phyloP scores from a whole-genome alignment of 1,284 basidiomycete genomes.

The Leccinum ambiguum region DNA sequence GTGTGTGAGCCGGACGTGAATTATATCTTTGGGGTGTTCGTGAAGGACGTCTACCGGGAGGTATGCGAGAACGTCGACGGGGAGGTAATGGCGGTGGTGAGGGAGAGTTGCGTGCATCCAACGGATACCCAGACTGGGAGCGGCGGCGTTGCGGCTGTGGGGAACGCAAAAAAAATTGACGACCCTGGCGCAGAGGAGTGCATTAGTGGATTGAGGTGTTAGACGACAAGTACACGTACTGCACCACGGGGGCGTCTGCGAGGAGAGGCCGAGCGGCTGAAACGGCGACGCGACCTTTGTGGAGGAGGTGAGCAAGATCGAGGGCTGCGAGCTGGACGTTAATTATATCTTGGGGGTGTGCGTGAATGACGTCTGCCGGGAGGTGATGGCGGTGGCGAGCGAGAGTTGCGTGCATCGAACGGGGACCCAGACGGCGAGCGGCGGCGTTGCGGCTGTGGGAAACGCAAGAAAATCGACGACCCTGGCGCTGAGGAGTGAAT shows the following conservation, averaged over 20 bases:
- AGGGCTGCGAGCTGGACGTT: slow-evolving; percentile 27
- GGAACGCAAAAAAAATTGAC: no score
- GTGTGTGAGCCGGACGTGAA: no score
- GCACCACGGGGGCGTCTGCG: slow-evolving; percentile 31
- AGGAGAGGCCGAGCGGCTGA: slow-evolving; percentile 34
- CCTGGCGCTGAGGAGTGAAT: slow-evolving; percentile 30
- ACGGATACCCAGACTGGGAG: no score
- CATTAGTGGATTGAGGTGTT: no score
- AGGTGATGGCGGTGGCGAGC: slow-evolving; percentile 41
- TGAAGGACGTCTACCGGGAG: no score
- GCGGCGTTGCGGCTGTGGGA: slow-evolving; percentile 34
- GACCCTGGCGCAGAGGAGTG: no score
- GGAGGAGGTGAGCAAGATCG: slow-evolving; percentile 32
- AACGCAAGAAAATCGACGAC: slow-evolving; percentile 40
- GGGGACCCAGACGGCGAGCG: slow-evolving; percentile 35
- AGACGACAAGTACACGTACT: no score
- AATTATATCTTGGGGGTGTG: slow-evolving; percentile 24
- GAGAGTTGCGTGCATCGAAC: slow-evolving; percentile 40
- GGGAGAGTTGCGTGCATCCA: no score
- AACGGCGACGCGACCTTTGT: slow-evolving; percentile 27
- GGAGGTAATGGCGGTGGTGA: no score
- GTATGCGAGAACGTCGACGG: no score
- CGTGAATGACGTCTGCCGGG: slow-evolving; percentile 37
- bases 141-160: no score
- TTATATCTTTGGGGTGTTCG: no score